A percentile compares a stretch with the other conserved stretches of the same genome.
Conservation (phyloP, 495 filamentous ascomycete species). For the Pyronema domesticum region DNA sequence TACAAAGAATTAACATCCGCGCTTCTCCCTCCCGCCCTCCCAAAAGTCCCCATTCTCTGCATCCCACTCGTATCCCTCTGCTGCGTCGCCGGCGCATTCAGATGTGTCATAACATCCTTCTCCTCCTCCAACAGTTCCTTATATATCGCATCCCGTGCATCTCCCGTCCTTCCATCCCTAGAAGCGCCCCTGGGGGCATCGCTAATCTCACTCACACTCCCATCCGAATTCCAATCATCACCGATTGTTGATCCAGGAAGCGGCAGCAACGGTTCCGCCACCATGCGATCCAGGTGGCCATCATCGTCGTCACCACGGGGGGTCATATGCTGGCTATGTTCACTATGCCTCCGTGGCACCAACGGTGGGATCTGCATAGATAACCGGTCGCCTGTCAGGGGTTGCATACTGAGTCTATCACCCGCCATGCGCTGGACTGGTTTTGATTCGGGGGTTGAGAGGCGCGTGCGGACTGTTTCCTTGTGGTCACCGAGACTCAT, state of each 20-base stretch:
- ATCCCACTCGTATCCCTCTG: neutral
- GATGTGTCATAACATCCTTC: neutral
- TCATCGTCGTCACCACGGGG: no score
- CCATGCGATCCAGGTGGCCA: neutral
- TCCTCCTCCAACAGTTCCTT: neutral
- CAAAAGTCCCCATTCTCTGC: neutral
- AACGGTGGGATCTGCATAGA: no score
- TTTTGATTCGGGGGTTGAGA: neutral
- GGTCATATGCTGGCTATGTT: no score
- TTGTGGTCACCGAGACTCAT: neutral
- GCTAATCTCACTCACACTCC: no score
- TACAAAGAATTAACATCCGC: no score
- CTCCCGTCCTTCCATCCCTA: no score
- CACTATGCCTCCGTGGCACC: neutral
- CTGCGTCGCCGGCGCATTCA: neutral
- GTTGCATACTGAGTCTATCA: no score
- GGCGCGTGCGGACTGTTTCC: neutral
- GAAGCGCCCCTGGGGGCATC: no score
- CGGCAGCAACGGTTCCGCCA: neutral
- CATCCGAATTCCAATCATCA: no score
- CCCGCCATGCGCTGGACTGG: no score
- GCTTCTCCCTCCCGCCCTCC: neutral
- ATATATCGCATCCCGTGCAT: no score
- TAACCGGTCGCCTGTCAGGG: no score
- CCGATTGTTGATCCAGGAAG: neutral